Conservation (phyloP, 305 asterid species). For the Solanum chacoense region DNA sequence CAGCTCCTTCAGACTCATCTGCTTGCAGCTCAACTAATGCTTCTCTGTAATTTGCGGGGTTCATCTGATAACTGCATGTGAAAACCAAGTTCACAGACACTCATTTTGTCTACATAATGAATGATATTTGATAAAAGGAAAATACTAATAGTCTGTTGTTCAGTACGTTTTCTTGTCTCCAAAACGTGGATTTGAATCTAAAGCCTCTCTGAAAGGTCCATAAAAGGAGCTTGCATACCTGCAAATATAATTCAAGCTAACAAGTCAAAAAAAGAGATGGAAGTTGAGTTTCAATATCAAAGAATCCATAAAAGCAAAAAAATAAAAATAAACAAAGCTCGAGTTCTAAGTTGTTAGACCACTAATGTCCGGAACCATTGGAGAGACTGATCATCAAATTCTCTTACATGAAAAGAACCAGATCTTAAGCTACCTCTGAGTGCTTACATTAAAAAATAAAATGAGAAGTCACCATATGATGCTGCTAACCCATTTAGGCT, state of each 20-base stretch:
- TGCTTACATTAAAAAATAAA: background rate
- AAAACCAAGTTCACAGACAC: background rate
- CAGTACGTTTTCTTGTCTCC: slow-evolving; percentile 94
- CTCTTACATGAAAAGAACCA: background rate
- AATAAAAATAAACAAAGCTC: background rate
- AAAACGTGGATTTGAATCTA: slow-evolving; percentile 93
- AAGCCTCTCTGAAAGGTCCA: slow-evolving; percentile 94
- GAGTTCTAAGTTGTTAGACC: background rate
- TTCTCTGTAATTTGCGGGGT: slow-evolving; percentile 90
- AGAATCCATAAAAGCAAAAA: background rate
- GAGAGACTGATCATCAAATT: background rate
- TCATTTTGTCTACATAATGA: background rate
- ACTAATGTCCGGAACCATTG: background rate
- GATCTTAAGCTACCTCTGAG: background rate
- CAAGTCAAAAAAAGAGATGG: background rate
- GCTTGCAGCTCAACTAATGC: slow-evolving; percentile 71
- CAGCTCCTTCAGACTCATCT: slow-evolving; percentile 98
- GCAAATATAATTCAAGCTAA: slow-evolving; percentile 17
- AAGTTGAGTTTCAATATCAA: background rate
- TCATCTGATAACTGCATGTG: slow-evolving; percentile 80
- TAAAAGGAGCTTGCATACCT: slow-evolving; percentile 96
- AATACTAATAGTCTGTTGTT: slow-evolving; percentile 5
- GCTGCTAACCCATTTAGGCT: background rate
- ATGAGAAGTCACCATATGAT: background rate
- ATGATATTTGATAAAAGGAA: background rate